Evolutionary conservation across 371 early-diverging fungal species (phyloP).

Genomic region (Mucor sp.): DNA sequence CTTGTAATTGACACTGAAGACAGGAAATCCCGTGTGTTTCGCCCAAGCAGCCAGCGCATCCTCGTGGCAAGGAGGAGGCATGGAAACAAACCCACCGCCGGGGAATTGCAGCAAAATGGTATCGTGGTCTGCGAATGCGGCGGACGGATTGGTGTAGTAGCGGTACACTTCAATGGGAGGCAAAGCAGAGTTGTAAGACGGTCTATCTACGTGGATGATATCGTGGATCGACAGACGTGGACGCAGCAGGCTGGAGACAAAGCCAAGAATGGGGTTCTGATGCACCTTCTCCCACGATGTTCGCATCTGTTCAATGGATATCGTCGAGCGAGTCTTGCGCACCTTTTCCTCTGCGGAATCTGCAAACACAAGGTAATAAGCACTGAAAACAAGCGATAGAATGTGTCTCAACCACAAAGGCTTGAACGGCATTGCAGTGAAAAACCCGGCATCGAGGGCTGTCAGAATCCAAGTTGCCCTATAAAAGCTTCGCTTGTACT

Average conservation of each 20-base stretch:
- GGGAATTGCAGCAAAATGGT: slow-evolving; percentile 77
- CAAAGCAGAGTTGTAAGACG: slow-evolving; percentile 21
- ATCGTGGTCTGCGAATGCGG: slow-evolving; percentile 46
- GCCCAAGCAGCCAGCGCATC: slow-evolving; percentile 75
- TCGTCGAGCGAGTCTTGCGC: slow-evolving; percentile 72
- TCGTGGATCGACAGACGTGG: slow-evolving; percentile 59
- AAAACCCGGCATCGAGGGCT: slow-evolving; percentile 94
- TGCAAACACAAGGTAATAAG: slow-evolving; percentile 86
- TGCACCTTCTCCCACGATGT: slow-evolving; percentile 87
- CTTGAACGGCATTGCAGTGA: slow-evolving; percentile 85
- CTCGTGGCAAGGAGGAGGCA: slow-evolving; percentile 79
- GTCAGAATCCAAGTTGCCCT: slow-evolving; percentile 92
- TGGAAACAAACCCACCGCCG: slow-evolving; percentile 87
- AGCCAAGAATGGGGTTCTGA: slow-evolving; percentile 67
- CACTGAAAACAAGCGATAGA: slow-evolving; percentile 74
- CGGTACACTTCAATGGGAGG: slow-evolving; percentile 59
- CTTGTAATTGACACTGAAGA: slow-evolving; percentile 88
- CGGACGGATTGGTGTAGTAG: slow-evolving; percentile 40
- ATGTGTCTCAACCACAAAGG: slow-evolving; percentile 78
- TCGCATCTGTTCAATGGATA: slow-evolving; percentile 89
- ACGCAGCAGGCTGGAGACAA: slow-evolving; percentile 51
- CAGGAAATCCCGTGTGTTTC: slow-evolving; percentile 61
- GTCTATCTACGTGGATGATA: slow-evolving; percentile 57
- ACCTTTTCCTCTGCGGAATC: slow-evolving; percentile 88
- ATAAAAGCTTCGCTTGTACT: slow-evolving; percentile 92